Evolutionary conservation across 345 rosid species (phyloP), one percentile per base, ranked within the genome.

Genomic region (Sonneratia alba): DNA sequence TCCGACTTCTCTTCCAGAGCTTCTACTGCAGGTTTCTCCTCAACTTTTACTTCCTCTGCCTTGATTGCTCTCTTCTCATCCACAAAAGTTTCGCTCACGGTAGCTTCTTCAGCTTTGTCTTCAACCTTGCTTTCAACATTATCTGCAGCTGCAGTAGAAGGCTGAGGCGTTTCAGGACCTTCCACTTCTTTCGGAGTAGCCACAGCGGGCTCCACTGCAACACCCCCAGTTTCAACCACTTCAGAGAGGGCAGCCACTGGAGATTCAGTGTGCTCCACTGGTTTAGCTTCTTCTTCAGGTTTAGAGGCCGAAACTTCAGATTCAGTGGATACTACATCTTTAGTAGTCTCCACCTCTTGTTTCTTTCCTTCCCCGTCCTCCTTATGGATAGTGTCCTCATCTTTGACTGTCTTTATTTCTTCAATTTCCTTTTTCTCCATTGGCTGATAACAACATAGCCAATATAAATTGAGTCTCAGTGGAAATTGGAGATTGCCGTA

Each of bases 371-470:
- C 22, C 53, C 11, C 72, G 49, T 59, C 57, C 36, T 63, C 75
- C 64, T 56, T 71, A 24, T 53, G 71, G 19, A 38, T 32, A 67
- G 68, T 49, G 14, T 65, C 76, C 42, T 77, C 78, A 71, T 70
- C 64, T 45, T 51, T 72, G 34, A 27, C 47, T 38, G 70, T 24
- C 74, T 56, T 48, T 68, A 53, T 61, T 70, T 78, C 77, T 73
- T 78, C 76, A 65, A 12, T 43, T 15, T 49, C 77, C 69, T 74
- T 73, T 73, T 79, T 80, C 71, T 70, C 81, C 36, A 56, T 45
- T 3, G 45, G 38, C 81, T 78, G 73, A 69, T n/a, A 73, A 57
- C 27, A 70, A 66, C 51, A 67, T 27, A 59, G 66, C 66, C 16
- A 27, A 34, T 7, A 62, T 12, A 27, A 62, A 11, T 0, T 32